Base-by-base conservation (phyloP, 345 rosid genomes). In the Pistacia integerrima region DNA sequence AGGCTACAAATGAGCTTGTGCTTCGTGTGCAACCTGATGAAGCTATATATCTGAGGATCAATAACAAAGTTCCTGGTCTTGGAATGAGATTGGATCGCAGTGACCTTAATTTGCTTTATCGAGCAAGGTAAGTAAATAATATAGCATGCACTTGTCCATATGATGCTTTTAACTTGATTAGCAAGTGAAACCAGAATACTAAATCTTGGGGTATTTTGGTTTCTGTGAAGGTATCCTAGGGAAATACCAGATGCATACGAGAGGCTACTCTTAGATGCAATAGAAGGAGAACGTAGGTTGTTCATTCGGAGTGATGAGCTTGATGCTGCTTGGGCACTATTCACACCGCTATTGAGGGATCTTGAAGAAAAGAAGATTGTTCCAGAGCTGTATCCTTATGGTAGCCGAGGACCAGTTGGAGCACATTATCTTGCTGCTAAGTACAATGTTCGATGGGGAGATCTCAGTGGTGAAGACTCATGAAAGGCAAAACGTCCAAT, bases 1-100 rank as follows among this genome's bases (percentile, higher is more conserved):
- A 90, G 84, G 95, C 93, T 3, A 90, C 97, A 57, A 91, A 91
- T 76, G 98, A 91, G 85, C 95, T 93, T 64, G 98, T 93, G 72
- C 90, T 88, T 20, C 84, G 83, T 6, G 89, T 81, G 11, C 89
- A 84, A 64, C 89, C 89, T 11, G 87, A 88, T 62, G 89, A 88
- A 78, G 88, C 87, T 54, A 84, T 86, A 69, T 84, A 88, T 84
- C 72, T 86, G 44, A 86, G 78, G 84, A 86, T 88, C 81, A 88
- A 88, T 75, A 86, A 83, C 70, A 88, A 88, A 65, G 84, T 88
- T 73, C 91, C 91, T 46, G 91, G 89, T 52, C 85, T 79, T 30
- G 87, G 84, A 51, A 83, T 84, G 89, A 74, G 83, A 86, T 58
- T 88, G 49, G 89, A 88, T 70, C 75, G 85, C 80, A 86, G 85